Conservation (phyloP, 2,329 filamentous ascomycete species). For the Aspergillus pseudotamarii region DNA sequence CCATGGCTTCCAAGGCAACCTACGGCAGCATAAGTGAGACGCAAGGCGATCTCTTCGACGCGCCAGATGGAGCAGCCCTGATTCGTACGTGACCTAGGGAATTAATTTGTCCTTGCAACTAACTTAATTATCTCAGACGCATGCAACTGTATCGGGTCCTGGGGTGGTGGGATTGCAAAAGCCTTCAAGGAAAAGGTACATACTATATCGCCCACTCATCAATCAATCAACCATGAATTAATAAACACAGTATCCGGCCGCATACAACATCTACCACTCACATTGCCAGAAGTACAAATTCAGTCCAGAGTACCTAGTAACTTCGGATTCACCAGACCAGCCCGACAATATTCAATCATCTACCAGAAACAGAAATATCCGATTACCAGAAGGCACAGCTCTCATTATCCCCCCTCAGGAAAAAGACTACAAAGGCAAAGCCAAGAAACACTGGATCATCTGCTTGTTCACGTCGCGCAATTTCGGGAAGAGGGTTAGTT, state of each 20-base stretch:
- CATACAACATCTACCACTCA: conserved; percentile 50
- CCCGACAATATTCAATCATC: background rate
- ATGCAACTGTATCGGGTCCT: conserved; percentile 60
- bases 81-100: conserved; percentile 45
- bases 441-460: conserved; percentile 55
- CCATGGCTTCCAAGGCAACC: background rate
- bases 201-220: background rate
- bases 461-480: conserved; percentile 61
- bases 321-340: conserved; percentile 7
- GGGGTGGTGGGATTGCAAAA: conserved; percentile 62
- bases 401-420: conserved; percentile 57
- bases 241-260: conserved; percentile 50
- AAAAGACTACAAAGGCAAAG: conserved; percentile 27
- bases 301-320: conserved; percentile 14
- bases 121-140: conserved; percentile 46
- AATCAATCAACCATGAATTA: background rate
- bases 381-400: conserved; percentile 49
- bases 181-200: conserved; percentile 49
- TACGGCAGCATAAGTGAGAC: conserved; percentile 31
- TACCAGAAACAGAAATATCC: conserved; percentile 20
- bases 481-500: conserved; percentile 48
- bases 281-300: conserved; percentile 47
- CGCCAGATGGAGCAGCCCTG: conserved; percentile 53
- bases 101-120: background rate
- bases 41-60: conserved; percentile 56